These are phyloP conservation scores for Sphagnum contortum DNA, from an alignment of 225 moss, liverwort and hornwort genomes.

Conservation along the genomic window DNA sequence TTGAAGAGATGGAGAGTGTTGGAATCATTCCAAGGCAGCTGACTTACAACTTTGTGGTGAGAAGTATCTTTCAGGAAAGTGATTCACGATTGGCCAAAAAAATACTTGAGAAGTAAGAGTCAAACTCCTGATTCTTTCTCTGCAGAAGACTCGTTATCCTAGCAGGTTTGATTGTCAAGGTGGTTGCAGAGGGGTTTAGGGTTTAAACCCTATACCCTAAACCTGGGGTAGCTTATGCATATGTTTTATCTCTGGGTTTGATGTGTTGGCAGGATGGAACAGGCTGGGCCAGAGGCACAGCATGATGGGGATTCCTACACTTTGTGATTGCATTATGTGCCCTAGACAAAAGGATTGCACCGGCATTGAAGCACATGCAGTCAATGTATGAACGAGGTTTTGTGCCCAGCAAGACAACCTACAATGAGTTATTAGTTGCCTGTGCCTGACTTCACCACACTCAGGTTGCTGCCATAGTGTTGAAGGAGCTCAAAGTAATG, in stretches of 20 bases:
- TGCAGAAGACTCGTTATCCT: no score
- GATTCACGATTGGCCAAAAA: constrained; percentile 64
- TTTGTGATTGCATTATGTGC: constrained; percentile 88
- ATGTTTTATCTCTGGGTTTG: no score
- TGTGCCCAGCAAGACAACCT: constrained; percentile 80
- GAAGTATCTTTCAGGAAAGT: constrained; percentile 62
- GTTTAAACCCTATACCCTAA: no score
- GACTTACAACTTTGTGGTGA: constrained; percentile 72
- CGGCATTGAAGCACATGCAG: constrained; percentile 64
- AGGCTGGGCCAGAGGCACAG: constrained; percentile 60
- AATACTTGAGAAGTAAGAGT: constrained; percentile 39
- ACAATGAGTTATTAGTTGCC: constrained; percentile 73
- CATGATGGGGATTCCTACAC: constrained; percentile 85
- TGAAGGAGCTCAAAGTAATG: constrained; percentile 82
- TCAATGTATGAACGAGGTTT: constrained; percentile 54
- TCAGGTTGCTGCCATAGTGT: constrained; percentile 38
- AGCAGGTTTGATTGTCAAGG: no score
- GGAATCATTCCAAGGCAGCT: constrained; percentile 57
- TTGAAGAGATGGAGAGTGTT: constrained; percentile 64
- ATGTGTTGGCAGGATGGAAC: constrained; percentile 52
- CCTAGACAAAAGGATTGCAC: constrained; percentile 56
- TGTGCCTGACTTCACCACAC: constrained; percentile 46
- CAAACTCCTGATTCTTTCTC: no score
- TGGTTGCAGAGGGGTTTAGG: no score
- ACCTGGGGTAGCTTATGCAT: no score